Evolutionary conservation across 495 filamentous ascomycete species (phyloP).

Genomic region (Aspergillus kassunensis): DNA sequence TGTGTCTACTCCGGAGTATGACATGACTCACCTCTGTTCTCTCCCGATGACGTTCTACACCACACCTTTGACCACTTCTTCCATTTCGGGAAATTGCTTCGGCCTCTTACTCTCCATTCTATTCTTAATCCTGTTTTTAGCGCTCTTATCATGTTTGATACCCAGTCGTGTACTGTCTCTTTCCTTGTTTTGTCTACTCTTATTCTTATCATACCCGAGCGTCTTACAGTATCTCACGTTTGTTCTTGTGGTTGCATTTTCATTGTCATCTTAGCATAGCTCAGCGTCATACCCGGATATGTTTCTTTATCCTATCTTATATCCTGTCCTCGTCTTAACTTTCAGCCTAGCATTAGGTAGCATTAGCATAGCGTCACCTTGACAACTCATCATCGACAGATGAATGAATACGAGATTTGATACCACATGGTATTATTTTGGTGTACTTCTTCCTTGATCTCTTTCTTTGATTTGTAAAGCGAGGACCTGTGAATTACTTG

Average conservation of each 20-base stretch:
- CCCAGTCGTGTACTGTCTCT: conserved; percentile 23
- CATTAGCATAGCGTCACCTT: background rate
- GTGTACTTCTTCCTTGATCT: no score
- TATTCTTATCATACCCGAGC: conserved; percentile 19
- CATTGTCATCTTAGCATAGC: conserved; percentile 3
- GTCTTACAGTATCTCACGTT: conserved; percentile 13
- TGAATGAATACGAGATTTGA: no score
- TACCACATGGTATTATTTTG: no score
- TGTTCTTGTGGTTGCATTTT: background rate
- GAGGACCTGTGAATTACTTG: no score
- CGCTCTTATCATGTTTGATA: conserved; percentile 18
- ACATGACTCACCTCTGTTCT: background rate
- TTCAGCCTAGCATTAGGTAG: background rate
- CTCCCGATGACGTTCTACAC: background rate
- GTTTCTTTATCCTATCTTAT: background rate
- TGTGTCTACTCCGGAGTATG: background rate
- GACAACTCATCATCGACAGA: background rate
- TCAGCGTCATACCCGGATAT: conserved; percentile 3
- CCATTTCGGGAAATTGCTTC: background rate
- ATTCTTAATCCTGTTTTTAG: conserved; percentile 1
- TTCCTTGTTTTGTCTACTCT: conserved; percentile 5
- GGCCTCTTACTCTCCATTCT: background rate
- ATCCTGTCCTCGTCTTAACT: background rate
- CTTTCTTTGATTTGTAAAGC: no score
- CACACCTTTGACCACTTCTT: conserved; percentile 5